Base-by-base conservation (phyloP, 805 yeast species). In the Suhomyces sp. region DNA sequence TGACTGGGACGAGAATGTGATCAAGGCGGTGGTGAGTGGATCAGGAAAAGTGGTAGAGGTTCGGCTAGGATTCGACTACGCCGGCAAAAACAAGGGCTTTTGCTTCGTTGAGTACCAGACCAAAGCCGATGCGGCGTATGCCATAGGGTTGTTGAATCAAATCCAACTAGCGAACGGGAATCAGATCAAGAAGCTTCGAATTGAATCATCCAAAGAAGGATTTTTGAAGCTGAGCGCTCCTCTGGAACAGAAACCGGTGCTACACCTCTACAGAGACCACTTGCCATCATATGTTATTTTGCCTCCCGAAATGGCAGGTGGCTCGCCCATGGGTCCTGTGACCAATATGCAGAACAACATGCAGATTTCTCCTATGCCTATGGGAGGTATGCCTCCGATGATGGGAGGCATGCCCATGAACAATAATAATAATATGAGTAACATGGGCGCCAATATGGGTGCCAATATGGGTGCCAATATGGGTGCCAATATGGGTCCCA, bases 31-130 rank as follows among this genome's bases (percentile, higher is more conserved):
- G 9, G 84, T 86, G 21, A 84, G 87, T 49, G 92, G 92, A 1
- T 77, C 87, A 8, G 94, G 94, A 1, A 79, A 81, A 2, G 81
- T 87, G 22, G 83, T 84, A 13, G 89, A 84, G 56, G 85, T 86
- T 7, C 76, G 89, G 57, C 66, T 85, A 67, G 77, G 85, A 69
- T 77, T 74, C 76, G 82, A 82, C 62, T 73, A 75, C 61, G 79
- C 78, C 9, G 82, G 84, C 9, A 79, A 80, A 55, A 81, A 82
- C 60, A 84, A 84, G 61, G 87, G 87, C n/a, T 85, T 78, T 58
- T 81, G 86, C 52, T 85, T 85, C 60, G 79, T 85, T 25, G 89
- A 85, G 64, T 85, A 82, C 59, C 68, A 60, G 50, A 60, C 64
- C 17, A 79, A 85, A 1, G 71, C 68, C 44, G 83, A 83, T 46